A percentile compares a stretch with the other conserved stretches of the same genome.
These are phyloP conservation scores for Staphylotrichum tortipilum DNA, from an alignment of 495 filamentous ascomycete genomes.

Conservation along the genomic window DNA sequence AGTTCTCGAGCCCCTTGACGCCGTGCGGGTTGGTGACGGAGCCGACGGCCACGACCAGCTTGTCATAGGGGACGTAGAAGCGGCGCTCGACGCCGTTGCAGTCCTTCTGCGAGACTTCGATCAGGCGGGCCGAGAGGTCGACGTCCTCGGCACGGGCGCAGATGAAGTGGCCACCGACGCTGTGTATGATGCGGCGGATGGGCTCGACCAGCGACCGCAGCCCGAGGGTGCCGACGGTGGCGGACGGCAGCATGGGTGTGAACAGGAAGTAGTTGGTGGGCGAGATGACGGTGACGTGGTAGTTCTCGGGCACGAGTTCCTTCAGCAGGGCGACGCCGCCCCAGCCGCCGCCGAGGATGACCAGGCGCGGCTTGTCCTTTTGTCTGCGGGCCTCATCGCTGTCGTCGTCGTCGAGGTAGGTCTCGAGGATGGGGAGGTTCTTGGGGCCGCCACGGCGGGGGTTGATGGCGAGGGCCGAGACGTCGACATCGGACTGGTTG, in stretches of 20 bases:
- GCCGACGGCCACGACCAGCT: slow-evolving; percentile 90
- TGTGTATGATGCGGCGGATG: slow-evolving; percentile 69
- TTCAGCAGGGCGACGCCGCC: slow-evolving; percentile 89
- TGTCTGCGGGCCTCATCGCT: slow-evolving; percentile 53
- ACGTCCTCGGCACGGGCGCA: slow-evolving; percentile 79
- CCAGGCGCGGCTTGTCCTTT: slow-evolving; percentile 82
- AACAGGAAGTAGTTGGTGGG: slow-evolving; percentile 96
- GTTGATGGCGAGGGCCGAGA: slow-evolving; percentile 72
- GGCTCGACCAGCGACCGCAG: slow-evolving; percentile 87
- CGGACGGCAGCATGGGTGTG: slow-evolving; percentile 93
- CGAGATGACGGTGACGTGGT: slow-evolving; percentile 89
- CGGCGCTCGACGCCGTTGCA: slow-evolving; percentile 57
- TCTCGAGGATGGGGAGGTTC: slow-evolving; percentile 85
- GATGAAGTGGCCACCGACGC: slow-evolving; percentile 79
- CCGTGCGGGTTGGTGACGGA: slow-evolving; percentile 92
- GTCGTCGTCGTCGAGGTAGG: slow-evolving; percentile 81
- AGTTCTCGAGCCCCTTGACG: slow-evolving; percentile 89
- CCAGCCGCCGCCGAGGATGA: slow-evolving; percentile 93
- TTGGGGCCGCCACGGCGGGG: slow-evolving; percentile 87
- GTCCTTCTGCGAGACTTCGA: slow-evolving; percentile 73
- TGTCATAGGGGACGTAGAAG: slow-evolving; percentile 98
- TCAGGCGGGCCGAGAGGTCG: slow-evolving; percentile 80
- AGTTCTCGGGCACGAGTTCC: slow-evolving; percentile 77
- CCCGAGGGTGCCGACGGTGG: slow-evolving; percentile 91
- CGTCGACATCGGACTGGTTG: slow-evolving; percentile 59